These are phyloP conservation scores for Cystofilobasidium capitatum DNA, from an alignment of 768 basidiomycete genomes.

Conservation along the genomic window DNA sequence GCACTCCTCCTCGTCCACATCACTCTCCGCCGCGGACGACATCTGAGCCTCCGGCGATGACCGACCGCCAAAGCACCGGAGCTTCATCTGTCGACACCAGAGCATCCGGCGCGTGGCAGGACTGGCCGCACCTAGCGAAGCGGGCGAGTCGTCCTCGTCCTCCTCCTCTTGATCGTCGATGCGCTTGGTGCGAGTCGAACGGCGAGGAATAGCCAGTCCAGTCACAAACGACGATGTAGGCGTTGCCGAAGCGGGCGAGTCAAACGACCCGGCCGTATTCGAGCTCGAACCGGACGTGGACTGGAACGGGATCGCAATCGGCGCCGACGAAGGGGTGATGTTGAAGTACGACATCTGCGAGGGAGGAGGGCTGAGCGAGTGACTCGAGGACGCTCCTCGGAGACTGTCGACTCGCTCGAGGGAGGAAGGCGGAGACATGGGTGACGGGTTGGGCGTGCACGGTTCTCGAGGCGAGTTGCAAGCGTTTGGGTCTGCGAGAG, in stretches of 20 bases:
- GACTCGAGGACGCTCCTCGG: no score
- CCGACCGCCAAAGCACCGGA: neutral
- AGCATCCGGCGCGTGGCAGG: constrained; percentile 1
- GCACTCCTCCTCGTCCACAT: neutral
- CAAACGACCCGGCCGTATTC: neutral
- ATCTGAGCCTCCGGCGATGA: neutral
- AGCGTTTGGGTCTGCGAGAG: neutral
- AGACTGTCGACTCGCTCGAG: no score
- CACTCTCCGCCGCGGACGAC: neutral
- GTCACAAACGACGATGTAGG: neutral
- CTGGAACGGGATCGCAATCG: neutral
- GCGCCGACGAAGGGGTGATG: neutral
- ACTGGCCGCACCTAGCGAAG: neutral
- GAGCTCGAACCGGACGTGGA: neutral
- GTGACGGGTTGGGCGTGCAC: constrained; percentile 1
- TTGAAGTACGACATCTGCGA: neutral
- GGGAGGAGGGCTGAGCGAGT: no score
- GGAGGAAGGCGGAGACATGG: neutral
- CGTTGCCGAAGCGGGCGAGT: neutral
- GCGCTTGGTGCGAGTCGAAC: neutral
- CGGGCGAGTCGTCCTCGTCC: neutral
- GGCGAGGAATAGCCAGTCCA: neutral
- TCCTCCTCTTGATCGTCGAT: neutral
- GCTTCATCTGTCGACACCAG: constrained; percentile 4
- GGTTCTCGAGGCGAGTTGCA: neutral